These are phyloP conservation scores for Przewalskia tangutica DNA, from an alignment of 257 asterid species.

Conservation along the genomic window DNA sequence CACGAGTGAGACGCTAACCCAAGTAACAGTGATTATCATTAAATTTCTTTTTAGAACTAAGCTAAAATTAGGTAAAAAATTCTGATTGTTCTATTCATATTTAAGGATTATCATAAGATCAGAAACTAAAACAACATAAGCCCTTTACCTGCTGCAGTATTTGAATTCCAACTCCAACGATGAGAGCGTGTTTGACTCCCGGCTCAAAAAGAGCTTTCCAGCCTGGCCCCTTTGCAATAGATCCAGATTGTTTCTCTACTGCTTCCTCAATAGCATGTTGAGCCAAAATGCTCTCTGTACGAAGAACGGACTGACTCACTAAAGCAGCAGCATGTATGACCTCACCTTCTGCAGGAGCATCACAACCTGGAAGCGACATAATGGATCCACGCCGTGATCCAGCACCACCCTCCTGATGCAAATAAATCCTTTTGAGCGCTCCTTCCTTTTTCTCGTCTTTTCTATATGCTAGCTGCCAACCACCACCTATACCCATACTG, in stretches of 20 bases:
- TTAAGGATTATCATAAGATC: too few species aligned
- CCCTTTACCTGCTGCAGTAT: conserved; percentile 86
- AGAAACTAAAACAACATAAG: neutral
- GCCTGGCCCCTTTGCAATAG: conserved; percentile 31
- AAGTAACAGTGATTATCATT: neutral
- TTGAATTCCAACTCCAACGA: conserved; percentile 86
- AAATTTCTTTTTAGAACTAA: neutral
- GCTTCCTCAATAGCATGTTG: conserved; percentile 44
- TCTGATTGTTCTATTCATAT: neutral
- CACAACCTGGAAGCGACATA: conserved; percentile 51
- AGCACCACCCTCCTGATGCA: conserved; percentile 65
- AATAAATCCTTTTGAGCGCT: conserved; percentile 69
- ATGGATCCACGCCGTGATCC: conserved; percentile 74
- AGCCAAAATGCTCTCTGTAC: conserved; percentile 32
- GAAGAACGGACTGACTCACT: conserved; percentile 84
- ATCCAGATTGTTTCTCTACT: conserved; percentile 31
- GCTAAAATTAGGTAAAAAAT: neutral
- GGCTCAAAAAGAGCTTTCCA: conserved; percentile 90
- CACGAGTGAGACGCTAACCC: neutral
- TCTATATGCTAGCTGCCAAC: conserved; percentile 91
- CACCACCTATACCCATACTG: conserved; percentile 83
- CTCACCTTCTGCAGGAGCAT: conserved; percentile 40
- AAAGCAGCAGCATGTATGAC: conserved; percentile 77
- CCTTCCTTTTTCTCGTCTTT: conserved; percentile 61
- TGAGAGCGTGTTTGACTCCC: conserved; percentile 83